Evolutionary conservation across 345 rosid species (phyloP).

Genomic region (Rubroshorea leprosula): DNA sequence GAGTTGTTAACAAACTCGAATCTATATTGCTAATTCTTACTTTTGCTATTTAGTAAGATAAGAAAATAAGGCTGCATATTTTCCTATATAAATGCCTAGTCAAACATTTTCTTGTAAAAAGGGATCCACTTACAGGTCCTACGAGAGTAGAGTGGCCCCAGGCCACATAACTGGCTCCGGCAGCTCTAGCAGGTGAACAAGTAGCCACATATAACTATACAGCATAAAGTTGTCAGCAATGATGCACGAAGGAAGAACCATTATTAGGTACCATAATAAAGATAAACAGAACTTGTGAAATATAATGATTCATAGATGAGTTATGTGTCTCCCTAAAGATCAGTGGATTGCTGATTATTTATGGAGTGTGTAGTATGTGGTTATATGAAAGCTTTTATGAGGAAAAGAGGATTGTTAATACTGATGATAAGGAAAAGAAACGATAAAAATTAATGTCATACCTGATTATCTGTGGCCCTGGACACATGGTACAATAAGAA

Average conservation of each 20-base stretch:
- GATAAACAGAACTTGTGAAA: not conserved
- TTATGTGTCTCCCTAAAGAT: too few relatives aligned
- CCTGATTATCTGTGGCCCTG: constrained; percentile 98
- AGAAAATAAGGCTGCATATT: not conserved
- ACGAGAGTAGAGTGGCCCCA: constrained; percentile 98
- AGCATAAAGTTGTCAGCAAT: constrained; percentile 11
- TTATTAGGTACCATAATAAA: not conserved
- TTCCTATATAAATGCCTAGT: not conserved
- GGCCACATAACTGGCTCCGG: constrained; percentile 67
- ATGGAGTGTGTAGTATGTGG: not conserved
- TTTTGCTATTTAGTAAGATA: not conserved
- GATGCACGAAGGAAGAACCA: constrained; percentile 6
- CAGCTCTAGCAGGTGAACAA: constrained; percentile 88
- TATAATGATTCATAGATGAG: not conserved
- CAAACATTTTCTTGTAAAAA: not conserved
- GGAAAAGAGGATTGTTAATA: not conserved
- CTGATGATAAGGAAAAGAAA: not conserved
- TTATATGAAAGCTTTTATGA: not conserved
- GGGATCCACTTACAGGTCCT: constrained; percentile 62
- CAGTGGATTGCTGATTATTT: too few relatives aligned
- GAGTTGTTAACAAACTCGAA: too few relatives aligned
- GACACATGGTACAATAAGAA: constrained; percentile 19
- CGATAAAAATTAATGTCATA: constrained; percentile 14
- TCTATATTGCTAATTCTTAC: too few relatives aligned
- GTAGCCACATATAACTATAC: constrained; percentile 87